Evolutionary conservation across 495 filamentous ascomycete genomes (phyloP).

Genomic region (Rostrohypoxylon terebratum): DNA sequence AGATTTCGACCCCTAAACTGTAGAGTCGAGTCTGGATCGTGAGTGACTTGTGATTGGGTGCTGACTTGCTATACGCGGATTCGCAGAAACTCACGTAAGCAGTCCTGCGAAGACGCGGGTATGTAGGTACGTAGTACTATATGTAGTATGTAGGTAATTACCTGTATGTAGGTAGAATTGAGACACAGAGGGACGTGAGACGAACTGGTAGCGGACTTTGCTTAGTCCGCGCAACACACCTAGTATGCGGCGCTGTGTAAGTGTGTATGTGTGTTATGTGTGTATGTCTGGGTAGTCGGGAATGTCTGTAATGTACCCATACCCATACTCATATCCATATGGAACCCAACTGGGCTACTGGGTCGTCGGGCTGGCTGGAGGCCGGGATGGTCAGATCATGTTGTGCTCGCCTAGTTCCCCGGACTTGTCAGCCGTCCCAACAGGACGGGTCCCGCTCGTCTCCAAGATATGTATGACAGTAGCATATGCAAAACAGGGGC

Average conservation of each 20-base stretch:
- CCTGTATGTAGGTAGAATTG: neutral
- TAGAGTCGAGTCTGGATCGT: neutral
- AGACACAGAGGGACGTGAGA: slow-evolving; percentile 21
- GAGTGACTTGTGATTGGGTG: slow-evolving; percentile 5
- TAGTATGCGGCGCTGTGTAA: neutral
- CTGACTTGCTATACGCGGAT: neutral
- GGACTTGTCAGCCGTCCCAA: slow-evolving; percentile 44
- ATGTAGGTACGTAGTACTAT: too few relatives aligned
- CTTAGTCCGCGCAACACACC: slow-evolving; percentile 12
- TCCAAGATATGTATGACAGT: slow-evolving; percentile 28
- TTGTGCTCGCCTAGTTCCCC: slow-evolving; percentile 32
- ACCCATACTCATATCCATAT: neutral
- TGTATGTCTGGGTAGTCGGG: too few relatives aligned
- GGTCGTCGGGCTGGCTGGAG: neutral
- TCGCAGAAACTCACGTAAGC: slow-evolving; percentile 35
- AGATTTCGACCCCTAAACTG: neutral
- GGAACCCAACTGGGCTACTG: slow-evolving; percentile 2
- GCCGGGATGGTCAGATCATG: slow-evolving; percentile 36
- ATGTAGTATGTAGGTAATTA: too few relatives aligned
- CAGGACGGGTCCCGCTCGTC: slow-evolving; percentile 35
- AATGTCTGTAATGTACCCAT: neutral
- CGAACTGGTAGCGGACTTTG: slow-evolving; percentile 33
- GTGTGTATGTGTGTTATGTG: neutral
- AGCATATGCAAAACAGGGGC: slow-evolving; percentile 28
- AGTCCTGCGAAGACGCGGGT: neutral